A percentile compares a stretch with the other conserved stretches of the same genome.
phyloP scores from a whole-genome alignment of 208 protist species.

The Endotrypanum monterogeii region DNA sequence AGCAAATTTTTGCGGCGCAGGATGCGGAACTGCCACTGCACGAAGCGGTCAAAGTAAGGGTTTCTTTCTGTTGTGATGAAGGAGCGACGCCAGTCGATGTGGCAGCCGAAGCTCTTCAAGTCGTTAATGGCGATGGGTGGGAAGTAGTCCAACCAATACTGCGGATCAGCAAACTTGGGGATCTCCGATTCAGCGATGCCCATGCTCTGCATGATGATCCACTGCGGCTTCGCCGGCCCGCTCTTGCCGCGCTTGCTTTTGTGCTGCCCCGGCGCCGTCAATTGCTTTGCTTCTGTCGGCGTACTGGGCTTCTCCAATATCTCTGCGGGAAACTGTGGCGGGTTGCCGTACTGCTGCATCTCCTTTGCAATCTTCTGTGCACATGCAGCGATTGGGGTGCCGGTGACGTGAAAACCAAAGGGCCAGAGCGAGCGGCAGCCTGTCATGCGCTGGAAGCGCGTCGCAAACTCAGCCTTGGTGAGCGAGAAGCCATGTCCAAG shows the following conservation, averaged over 20 bases:
- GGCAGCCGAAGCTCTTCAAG: constrained; percentile 93
- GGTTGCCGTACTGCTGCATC: constrained; percentile 89
- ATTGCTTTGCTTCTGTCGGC: constrained; percentile 13
- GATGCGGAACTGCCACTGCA: constrained; percentile 97
- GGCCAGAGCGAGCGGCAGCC: constrained; percentile 98
- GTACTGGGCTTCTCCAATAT: constrained; percentile 42
- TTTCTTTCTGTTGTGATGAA: constrained; percentile 99
- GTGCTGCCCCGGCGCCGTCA: constrained; percentile 50
- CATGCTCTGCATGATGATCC: constrained; percentile 98
- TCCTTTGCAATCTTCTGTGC: constrained; percentile 97
- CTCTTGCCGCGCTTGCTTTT: constrained; percentile 92
- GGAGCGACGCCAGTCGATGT: constrained; percentile 98
- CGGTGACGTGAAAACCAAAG: constrained; percentile 99
- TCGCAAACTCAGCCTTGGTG: constrained; percentile 99
- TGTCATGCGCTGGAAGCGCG: constrained; percentile 97
- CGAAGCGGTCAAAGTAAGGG: constrained; percentile 99
- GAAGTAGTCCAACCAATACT: constrained; percentile 99
- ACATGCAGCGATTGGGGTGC: constrained; percentile 99
- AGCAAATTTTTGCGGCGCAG: constrained; percentile 94
- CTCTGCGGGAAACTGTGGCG: constrained; percentile 85
- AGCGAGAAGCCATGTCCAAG: constrained; percentile 99
- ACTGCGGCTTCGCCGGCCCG: constrained; percentile 93
- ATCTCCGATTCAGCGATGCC: constrained; percentile 97
- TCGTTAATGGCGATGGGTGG: constrained; percentile 96
- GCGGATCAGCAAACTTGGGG: constrained; percentile 97